Evolutionary conservation across 768 basidiomycete genomes (phyloP).

Genomic region (Scleroderma bovista): DNA sequence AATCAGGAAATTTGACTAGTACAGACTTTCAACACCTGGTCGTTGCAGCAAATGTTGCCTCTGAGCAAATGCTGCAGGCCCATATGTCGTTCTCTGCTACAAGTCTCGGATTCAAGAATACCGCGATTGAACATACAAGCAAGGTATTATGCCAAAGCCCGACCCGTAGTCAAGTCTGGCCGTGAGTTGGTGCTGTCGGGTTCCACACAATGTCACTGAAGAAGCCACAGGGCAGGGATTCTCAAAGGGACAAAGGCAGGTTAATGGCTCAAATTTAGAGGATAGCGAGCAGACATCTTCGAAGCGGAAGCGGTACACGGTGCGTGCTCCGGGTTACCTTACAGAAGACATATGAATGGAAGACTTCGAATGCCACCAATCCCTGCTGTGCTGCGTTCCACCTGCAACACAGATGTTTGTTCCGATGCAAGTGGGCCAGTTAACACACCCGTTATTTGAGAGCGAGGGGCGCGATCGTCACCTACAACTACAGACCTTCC

Average conservation of each 20-base stretch:
- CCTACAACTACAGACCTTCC: constrained; percentile 38
- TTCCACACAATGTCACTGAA: background rate
- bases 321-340: constrained; percentile 6
- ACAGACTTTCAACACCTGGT: background rate
- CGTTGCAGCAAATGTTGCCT: background rate
- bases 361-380: background rate
- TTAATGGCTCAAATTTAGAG: constrained; percentile 2
- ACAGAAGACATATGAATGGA: background rate
- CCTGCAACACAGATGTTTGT: constrained; percentile 34
- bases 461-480: constrained; percentile 26
- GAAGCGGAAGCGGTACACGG: constrained; percentile 23
- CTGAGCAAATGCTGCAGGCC: background rate
- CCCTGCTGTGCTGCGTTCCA: background rate
- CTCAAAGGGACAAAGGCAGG: background rate
- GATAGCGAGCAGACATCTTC: constrained; percentile 13
- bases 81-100: background rate
- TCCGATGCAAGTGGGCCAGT: constrained; percentile 33
- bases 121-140: background rate
- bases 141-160: background rate
- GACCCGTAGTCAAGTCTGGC: constrained; percentile 12
- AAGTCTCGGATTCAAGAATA: background rate
- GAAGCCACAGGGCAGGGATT: background rate
- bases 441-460: constrained; percentile 40
- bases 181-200: constrained; percentile 7
- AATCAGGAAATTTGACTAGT: background rate